Evolutionary conservation across 1,139 yeast species (phyloP).

Genomic region (Wickerhamomyces sp.): DNA sequence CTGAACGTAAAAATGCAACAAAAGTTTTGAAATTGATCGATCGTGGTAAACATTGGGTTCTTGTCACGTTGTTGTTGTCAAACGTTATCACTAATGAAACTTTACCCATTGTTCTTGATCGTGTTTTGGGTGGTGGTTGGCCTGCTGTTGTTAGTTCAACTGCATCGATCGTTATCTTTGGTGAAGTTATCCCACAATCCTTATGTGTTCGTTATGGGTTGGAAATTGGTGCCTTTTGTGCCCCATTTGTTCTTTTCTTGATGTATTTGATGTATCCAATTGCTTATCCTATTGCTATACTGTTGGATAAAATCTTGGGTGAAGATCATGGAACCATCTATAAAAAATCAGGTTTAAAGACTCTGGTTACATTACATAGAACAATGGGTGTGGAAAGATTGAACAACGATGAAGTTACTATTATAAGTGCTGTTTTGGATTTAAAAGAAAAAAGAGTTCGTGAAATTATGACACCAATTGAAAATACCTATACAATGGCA

Average conservation of each 20-base stretch:
- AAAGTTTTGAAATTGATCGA: constrained; percentile 70
- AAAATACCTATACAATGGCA: constrained; percentile 83
- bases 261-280: constrained; percentile 92
- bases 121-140: constrained; percentile 96
- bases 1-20: constrained; percentile 66
- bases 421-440: constrained; percentile 89
- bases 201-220: constrained; percentile 89
- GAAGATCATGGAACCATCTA: constrained; percentile 96
- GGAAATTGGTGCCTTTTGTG: constrained; percentile 83
- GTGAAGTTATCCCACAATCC: constrained; percentile 95
- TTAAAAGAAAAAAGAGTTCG: constrained; percentile 86
- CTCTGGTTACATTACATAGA: constrained; percentile 85
- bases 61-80: constrained; percentile 78
- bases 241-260: constrained; percentile 78
- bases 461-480: constrained; percentile 90
- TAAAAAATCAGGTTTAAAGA: constrained; percentile 87
- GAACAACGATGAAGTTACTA: constrained; percentile 93
- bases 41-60: constrained; percentile 95
- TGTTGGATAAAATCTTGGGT: constrained; percentile 79
- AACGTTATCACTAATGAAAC: constrained; percentile 96
- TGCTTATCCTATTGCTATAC: constrained; percentile 83
- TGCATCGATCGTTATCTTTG: constrained; percentile 87
- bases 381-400: constrained; percentile 95
- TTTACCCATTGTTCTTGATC: constrained; percentile 86
- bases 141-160: constrained; percentile 94